Percentiles rank a stretch among this genome's conserved stretches.
Evolutionary conservation across 805 yeast genomes (phyloP).

Genomic region (Cyberlindnera galapagoensis): DNA sequence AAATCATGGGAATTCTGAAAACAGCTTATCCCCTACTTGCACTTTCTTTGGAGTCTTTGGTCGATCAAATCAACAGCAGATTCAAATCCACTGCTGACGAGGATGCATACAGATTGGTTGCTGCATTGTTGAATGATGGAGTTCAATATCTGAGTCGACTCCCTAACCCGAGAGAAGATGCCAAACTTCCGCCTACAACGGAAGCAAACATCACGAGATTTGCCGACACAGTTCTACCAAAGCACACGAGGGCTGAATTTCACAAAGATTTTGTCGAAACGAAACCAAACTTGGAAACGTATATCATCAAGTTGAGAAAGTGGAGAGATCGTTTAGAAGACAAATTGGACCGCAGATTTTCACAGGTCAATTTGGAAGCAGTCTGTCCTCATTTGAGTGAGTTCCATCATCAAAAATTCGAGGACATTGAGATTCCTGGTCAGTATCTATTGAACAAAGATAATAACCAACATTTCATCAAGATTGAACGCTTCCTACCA

Average conservation of each 20-base stretch:
- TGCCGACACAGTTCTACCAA: conserved; percentile 90
- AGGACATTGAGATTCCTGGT: conserved; percentile 96
- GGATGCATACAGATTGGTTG: conserved; percentile 89
- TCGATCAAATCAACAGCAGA: conserved; percentile 90
- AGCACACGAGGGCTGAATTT: conserved; percentile 81
- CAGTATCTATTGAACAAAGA: conserved; percentile 88
- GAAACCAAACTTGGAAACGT: conserved; percentile 84
- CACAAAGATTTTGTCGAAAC: conserved; percentile 84
- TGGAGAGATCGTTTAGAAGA: conserved; percentile 95
- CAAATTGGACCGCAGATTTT: conserved; percentile 78
- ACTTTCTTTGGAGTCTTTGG: conserved; percentile 85
- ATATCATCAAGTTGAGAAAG: conserved; percentile 71
- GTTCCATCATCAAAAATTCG: conserved; percentile 97
- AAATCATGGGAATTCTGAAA: conserved; percentile 88
- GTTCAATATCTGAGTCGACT: conserved; percentile 82
- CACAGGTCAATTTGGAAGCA: conserved; percentile 76
- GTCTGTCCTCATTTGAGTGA: conserved; percentile 93
- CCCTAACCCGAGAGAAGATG: conserved; percentile 82
- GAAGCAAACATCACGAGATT: conserved; percentile 82
- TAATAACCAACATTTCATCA: conserved; percentile 82
- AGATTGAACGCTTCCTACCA: conserved; percentile 89
- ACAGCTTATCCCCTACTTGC: conserved; percentile 96
- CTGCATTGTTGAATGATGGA: conserved; percentile 90
- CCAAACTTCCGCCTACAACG: conserved; percentile 83
- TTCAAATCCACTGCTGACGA: conserved; percentile 94